Evolutionary conservation across 2,329 filamentous ascomycete species (phyloP), one percentile per base, ranked within the genome.

Genomic region (Cucurbitaria berberidis): DNA sequence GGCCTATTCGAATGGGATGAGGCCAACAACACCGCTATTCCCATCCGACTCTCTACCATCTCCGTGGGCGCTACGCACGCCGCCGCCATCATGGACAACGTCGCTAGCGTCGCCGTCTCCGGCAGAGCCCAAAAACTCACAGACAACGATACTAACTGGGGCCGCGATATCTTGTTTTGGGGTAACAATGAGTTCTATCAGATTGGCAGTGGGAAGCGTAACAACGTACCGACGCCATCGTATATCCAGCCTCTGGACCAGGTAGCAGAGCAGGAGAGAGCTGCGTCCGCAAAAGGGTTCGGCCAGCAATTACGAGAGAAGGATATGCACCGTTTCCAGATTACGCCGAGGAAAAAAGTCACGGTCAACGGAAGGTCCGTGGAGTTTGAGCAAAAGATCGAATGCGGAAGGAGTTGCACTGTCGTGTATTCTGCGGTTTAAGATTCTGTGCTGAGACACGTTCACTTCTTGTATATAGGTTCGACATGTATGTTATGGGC

Each of bases 171-270:
- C 26, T 74, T 98, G 1, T 96, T 91, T 81, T 99, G 93, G 91
- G 95, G 95, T 57, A 91, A 91, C 47, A 99, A 98, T 68, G 93
- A 98, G 77, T 85, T 88, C 72, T 97, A 89, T 74, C 95, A 99
- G 76, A 84, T 99, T 22, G 95, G 95, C 11, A 97, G 89, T 0
- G 93, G 95, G 24, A 96, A 89, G 80, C 81, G 93, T 57, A 95
- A 86, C 67, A 98, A 98, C 69, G 70, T 89, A 9, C 84, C 85
- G 46, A 81, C 83, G 11, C 95, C 95, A 1, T 81, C 82, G 1
- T 93, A 96, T 70, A 91, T 97, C 47, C 85, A 86, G 27, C 89
- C 91, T 13, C 75, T 93, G 36, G 91, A 96, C 57, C 76, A 80
- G 11, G 83, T 83, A 42, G 83, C 81, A 0, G 88, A 88, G 63